These are phyloP conservation scores for Fusarium pseudonygamai DNA, from an alignment of 2,329 filamentous ascomycete genomes.

Conservation along the genomic window DNA sequence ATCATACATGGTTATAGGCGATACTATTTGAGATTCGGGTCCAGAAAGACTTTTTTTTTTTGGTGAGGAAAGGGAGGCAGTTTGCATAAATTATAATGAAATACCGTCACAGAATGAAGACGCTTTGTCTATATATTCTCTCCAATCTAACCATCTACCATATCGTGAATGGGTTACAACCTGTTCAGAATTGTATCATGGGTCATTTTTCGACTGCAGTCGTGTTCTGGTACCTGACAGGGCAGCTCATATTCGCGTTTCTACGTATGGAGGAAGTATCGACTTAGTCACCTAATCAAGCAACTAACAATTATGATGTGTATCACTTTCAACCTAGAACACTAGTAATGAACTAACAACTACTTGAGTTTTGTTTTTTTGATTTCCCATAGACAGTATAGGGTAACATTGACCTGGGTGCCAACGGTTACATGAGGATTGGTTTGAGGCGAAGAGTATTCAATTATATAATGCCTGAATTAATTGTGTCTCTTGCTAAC, in stretches of 20 bases:
- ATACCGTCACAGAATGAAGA: conserved; percentile 31
- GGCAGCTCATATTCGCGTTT: not conserved
- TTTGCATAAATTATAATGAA: conserved; percentile 35
- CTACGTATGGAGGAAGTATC: not conserved
- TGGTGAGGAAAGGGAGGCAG: not conserved
- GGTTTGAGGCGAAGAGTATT: not conserved
- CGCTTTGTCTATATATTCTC: not conserved
- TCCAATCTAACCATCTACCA: not conserved
- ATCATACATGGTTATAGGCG: conserved; percentile 14
- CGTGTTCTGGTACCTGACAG: not conserved
- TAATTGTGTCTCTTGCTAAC: not conserved
- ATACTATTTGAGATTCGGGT: not conserved
- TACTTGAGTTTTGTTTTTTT: not conserved
- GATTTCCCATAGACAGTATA: not conserved
- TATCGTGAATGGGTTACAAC: not conserved
- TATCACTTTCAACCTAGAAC: not conserved
- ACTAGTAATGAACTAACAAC: not conserved
- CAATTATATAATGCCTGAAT: not conserved
- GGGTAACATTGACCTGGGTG: not conserved
- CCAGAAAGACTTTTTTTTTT: conserved; percentile 5
- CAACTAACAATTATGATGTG: not conserved
- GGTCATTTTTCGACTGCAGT: not conserved
- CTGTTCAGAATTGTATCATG: not conserved
- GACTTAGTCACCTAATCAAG: not conserved
- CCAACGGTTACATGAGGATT: not conserved